Base-by-base conservation (phyloP, 257 asterid species). In the Thymus mandschuricus region DNA sequence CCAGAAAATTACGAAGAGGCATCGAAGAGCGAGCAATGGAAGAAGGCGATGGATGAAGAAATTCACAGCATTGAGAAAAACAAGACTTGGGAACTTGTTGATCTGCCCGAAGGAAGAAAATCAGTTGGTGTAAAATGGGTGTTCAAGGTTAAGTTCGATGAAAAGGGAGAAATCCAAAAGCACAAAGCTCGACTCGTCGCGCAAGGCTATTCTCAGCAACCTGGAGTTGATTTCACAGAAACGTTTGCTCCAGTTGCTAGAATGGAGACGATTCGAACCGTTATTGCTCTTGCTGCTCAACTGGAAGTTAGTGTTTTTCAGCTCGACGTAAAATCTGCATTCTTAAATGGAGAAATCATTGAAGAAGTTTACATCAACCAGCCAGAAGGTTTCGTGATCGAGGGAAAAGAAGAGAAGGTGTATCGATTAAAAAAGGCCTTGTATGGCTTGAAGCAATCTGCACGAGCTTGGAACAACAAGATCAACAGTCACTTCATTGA, bases 21-120 rank as follows among this genome's bases (percentile, higher is more conserved):
- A 6, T 41, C 56, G 6, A 55, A 54, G 27, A 41, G 56, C 0
- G 30, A 69, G 8, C 8, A 10, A 3, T 55, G 57, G 59, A 52
- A 10, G 21, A 68, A 68, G 13, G 54, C 40, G n/a, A 68, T 68
- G 64, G 12, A 68, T 8, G 73, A 68, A 68, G 64, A 68, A 38
- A 68, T 68, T 5, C 41, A 13, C 54, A 54, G 12, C 41, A 40
- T 68, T 3, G 41, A 55, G 43, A 69, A 69, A 38, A 69, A 70
- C 10, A 43, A 69, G 27, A 68, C 59, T 6, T 66, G 46, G 59
- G 31, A 65, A 43, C 70, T 65, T 46, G 45, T 49, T 64, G 60
- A 66, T 34, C 0, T 51, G 15, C 60, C 62, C 8, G 1, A 33
- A 11, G 71, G 60, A 66, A 66, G 31, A 34, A 33, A 66, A 9